A percentile compares a stretch with the other conserved stretches of the same genome.
phyloP scores from a whole-genome alignment of 768 basidiomycete genomes.

The Mycena kentingensis region DNA sequence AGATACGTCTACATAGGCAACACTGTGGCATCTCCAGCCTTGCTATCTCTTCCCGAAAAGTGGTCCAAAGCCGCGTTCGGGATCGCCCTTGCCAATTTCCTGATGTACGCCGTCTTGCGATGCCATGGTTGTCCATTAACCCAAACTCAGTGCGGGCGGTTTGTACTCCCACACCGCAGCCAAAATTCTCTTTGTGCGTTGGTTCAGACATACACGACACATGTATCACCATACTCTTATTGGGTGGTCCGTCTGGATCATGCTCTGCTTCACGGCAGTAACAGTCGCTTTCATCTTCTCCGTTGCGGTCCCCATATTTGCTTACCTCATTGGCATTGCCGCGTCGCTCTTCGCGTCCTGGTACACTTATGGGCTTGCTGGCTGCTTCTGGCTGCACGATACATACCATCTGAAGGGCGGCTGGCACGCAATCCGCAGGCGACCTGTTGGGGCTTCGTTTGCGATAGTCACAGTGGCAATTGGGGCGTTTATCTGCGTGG shows the following conservation, averaged over 20 bases:
- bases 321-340: slow-evolving; percentile 53
- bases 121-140: not conserved
- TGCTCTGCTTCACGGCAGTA: slow-evolving; percentile 43
- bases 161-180: slow-evolving; percentile 55
- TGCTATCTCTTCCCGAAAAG: slow-evolving; percentile 47
- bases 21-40: slow-evolving; percentile 46
- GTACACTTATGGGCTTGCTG: slow-evolving; percentile 58
- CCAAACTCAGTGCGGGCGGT: slow-evolving; percentile 46
- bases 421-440: slow-evolving; percentile 32
- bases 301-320: slow-evolving; percentile 56
- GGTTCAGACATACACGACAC: slow-evolving; percentile 51
- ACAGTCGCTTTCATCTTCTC: slow-evolving; percentile 49
- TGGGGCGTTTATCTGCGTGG: slow-evolving; percentile 54
- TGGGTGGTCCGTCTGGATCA: slow-evolving; percentile 51
- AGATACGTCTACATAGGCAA: slow-evolving; percentile 52
- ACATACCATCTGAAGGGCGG: slow-evolving; percentile 44
- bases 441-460: slow-evolving; percentile 36
- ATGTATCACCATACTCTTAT: slow-evolving; percentile 51
- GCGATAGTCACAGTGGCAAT: slow-evolving; percentile 47
- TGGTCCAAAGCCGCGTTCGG: slow-evolving; percentile 56
- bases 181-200: slow-evolving; percentile 54
- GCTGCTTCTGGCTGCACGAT: slow-evolving; percentile 58
- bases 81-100: slow-evolving; percentile 52
- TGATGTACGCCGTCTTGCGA: slow-evolving; percentile 39
- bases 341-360: slow-evolving; percentile 59